A percentile compares a stretch with the other conserved stretches of the same genome.
Evolutionary conservation across 352 stramenopile species (phyloP).

Genomic region (Thalassiosira livingstoniorum): DNA sequence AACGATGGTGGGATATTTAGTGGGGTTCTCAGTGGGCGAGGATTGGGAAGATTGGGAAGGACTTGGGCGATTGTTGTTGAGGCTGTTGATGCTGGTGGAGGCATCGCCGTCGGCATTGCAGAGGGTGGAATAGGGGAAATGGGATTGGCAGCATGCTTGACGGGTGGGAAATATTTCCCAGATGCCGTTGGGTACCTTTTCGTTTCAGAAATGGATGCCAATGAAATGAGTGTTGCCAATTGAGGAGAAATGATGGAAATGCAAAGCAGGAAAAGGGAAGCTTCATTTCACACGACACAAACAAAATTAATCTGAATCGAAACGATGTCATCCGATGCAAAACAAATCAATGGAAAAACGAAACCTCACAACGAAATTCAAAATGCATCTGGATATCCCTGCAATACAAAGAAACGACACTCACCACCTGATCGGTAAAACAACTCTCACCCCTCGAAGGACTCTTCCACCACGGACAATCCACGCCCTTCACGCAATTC

Average conservation of each 20-base stretch:
- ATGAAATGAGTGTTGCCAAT: neutral
- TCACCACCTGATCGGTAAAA: conserved; percentile 25
- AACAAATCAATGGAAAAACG: too few species aligned
- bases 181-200: conserved; percentile 46
- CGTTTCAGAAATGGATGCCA: too few species aligned
- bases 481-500: conserved; percentile 17
- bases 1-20: conserved; percentile 56
- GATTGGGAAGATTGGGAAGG: neutral
- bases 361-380: too few species aligned
- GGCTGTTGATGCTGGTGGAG: too few species aligned
- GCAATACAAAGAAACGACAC: too few species aligned
- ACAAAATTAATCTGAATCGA: too few species aligned
- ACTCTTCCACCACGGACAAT: conserved; percentile 53
- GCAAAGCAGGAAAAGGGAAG: too few species aligned
- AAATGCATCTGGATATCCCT: too few species aligned
- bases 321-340: too few species aligned
- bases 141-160: conserved; percentile 36
- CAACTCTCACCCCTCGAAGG: conserved; percentile 28
- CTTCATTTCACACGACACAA: too few species aligned
- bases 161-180: conserved; percentile 48
- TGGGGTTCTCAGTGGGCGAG: conserved; percentile 22
- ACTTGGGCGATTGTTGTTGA: too few species aligned
- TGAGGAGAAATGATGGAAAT: too few species aligned
- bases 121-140: conserved; percentile 40
- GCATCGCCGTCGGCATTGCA: conserved; percentile 13